Base-by-base conservation (phyloP, 805 yeast genomes). In the Wickerhamomyces alni region DNA sequence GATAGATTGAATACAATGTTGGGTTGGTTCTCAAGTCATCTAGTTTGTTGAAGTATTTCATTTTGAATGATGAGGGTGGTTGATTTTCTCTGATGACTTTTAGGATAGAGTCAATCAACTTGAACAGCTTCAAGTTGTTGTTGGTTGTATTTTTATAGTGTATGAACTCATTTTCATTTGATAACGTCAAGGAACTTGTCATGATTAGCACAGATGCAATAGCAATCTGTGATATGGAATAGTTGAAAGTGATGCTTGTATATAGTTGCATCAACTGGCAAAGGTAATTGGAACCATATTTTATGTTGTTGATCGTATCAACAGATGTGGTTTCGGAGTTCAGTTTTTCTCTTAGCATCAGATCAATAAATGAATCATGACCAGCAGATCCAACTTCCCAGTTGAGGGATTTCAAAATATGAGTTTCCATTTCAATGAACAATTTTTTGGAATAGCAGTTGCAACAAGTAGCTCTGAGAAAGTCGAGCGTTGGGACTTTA, bases 221-320 rank as follows among this genome's bases (percentile, higher is more conserved):
- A 33, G 82, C 71, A 38, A 75, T 62, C 32, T 69, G 61, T 27
- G 71, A 65, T 8, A 69, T 55, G 3, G 72, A 55, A 48, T 61
- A 74, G 46, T 68, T 69, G 55, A 75, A 73, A 41, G 78, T 73
- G 42, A 81, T 61, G 42, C 71, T 72, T 37, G 76, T 72, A 54
- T 80, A 75, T 57, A 82, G 80, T 43, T 77, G 79, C 39, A 80
- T 69, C 50, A 82, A 62, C 54, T 82, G 88, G 51, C 87, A 79
- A 33, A 82, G 57, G 61, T 77, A 77, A 43, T 75, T 62, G 13
- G 86, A 69, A 42, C 82, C 75, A 35, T 69, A 59, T 50, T 74
- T 77, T 44, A 80, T 62, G 41, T 74, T 76, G 44, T 69, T 63
- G 30, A 66, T 51, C 45, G 62, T 63, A 33, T 61, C 55, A 38